Base-by-base conservation (phyloP, 495 filamentous ascomycete species). In the Daldinia vernicosa region DNA sequence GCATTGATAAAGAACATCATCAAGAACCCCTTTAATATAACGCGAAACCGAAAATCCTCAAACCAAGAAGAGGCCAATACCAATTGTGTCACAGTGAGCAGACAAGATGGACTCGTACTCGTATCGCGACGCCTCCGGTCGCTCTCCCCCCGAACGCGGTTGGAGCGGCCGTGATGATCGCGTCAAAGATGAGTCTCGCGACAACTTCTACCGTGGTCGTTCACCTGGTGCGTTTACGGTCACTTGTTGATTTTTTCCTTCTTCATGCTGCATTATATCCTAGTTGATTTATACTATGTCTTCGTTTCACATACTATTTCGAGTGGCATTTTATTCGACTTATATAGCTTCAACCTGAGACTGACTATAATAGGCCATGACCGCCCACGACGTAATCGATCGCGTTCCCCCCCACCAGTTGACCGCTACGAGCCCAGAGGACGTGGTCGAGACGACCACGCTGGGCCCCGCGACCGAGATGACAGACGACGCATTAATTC, bases 351-450 rank as follows among this genome's bases (percentile, higher is more conserved):
- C 9, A 24, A 12, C 3, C 5, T 22, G 5, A 19, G 56, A 71
- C 74, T 77, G 57, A 77, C 66, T 60, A 50, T 56, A 26, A 51
- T 65, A 83, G 78, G 74, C 45, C 73, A 76, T 61, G 83, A 86
- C 26, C 80, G 84, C 65, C 76, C 68, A 53, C 75, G 72, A 27
- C 82, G 85, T 6, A 84, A 85, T 50, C 89, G 92, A 56, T 93
- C 91, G 26, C 88, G 92, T 19, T 95, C 92, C 3, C 92, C 92
- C 24, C 74, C 80, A 27, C 81, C 86, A 47, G 89, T 93, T 58
- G 90, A 92, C 76, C 86, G 90, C 14, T 93, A 92, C 63, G 89
- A 92, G 73, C 89, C 91, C 40, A 83, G 87, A 43, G 83, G 82
- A 32, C 86, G 91, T 55, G 80, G 80, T 65, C 89, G 92, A 43